Evolutionary conservation across 2,329 filamentous ascomycete species (phyloP), one percentile per base, ranked within the genome.

Genomic region (Teratosphaeria destructans): DNA sequence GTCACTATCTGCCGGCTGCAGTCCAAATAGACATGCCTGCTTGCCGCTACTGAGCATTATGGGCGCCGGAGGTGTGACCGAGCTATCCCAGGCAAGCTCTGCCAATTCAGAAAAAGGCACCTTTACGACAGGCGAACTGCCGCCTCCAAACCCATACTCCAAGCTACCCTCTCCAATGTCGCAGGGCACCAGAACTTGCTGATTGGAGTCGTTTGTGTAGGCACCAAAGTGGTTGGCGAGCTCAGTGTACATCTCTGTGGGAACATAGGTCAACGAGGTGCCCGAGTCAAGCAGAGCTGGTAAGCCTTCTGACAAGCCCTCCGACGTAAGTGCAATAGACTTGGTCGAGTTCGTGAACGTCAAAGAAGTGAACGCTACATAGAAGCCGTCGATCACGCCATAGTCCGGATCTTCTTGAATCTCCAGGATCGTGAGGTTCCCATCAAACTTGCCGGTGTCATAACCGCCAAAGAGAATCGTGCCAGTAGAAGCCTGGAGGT

Each of bases 391-490:
- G 19, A 32, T 32, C 19, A 23, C n/a, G 19, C 26, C 16, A 27
- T 57, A 27, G 39, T 54, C 27, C 37, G 34, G 43, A 23, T 49
- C 43, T 7, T 49, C 34, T 10, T 29, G 55, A 19, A 43, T 10
- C 14, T 39, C n/a, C 8, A 61, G 32, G 7, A 53, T n/a, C 26
- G 57, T 63, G 5, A 63, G 35, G 5, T 52, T 34, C 12, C 60
- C 55, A 11, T 39, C 55, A 19, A 56, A 57, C 16, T 55, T 54
- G 54, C 26, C 32, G 8, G 32, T 56, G 34, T 59, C 49, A 53
- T 59, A 57, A 14, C 34, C 26, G 27, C 68, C 67, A 55, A 70
- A 69, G 10, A 69, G 62, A 43, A 69, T 65, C 3, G 62, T 64
- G 53, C 68, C 67, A 12, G 59, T 52, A n/a, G 55, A 54, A 37